Base-by-base conservation (phyloP, 2,329 filamentous ascomycete genomes). In the Botrytis fabae region DNA sequence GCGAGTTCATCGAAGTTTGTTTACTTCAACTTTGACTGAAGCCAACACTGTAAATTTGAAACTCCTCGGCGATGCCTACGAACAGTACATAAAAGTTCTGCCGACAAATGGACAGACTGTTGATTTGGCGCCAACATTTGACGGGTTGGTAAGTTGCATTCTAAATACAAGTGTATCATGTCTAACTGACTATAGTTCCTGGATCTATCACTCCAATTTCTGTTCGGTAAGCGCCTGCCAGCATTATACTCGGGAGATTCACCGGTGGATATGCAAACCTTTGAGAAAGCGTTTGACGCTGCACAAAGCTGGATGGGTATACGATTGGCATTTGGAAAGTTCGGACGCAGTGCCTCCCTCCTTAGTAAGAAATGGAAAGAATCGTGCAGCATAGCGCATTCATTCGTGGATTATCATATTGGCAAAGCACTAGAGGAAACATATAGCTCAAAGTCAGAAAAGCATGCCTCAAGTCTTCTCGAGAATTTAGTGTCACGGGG, bases 271-370 rank as follows among this genome's bases (percentile, higher is more conserved):
- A 62, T 61, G 28, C 32, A 54, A 14, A 73, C 35, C 1, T 69
- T 69, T n/a, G 18, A 69, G 6, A 6, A 61, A 20, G 71, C 64
- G 28, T 73, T 73, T 20, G 10, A 63, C 32, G 32, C 40, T 14
- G 40, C 71, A 62, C 71, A 69, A 16, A 16, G 16, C 0, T 73
- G 65, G 64, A 69, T 69, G 71, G 71, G 65, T 1, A 32, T 69
- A 25, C 71, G 71, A 38, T 46, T 72, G 28, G 40, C 40, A 18
- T 68, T 72, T 18, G 62, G 62, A 22, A 54, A 20, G 14, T 35
- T 72, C 28, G 70, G 62, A 46, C 28, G 62, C 28, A n/a, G 32
- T 22, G 3, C 35, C 1, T 48, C 59, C 20, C 9, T 62, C 1
- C 18, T 60, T 18, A 69, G 57, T 22, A 62, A 22, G 2, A 73